Evolutionary conservation across 345 rosid genomes (phyloP), one percentile per base, ranked within the genome.

Genomic region (Heritiera littoralis): DNA sequence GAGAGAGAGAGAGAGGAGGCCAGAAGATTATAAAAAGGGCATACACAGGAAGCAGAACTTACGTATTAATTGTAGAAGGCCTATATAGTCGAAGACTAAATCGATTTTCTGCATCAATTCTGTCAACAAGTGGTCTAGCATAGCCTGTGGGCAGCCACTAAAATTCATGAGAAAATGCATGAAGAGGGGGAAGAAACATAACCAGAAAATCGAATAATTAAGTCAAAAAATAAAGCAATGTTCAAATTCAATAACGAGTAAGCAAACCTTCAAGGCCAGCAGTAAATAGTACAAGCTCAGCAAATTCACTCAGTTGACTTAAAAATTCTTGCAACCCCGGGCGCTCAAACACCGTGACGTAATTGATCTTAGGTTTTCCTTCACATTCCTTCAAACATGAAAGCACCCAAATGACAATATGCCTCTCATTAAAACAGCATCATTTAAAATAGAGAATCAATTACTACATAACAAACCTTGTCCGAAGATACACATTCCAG

Each of bases 11-110:
- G 61, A 52, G 61, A 41, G 45, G 7, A n/a, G 35, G 11, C 66
- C 46, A 48, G 49, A 76, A 74, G 43, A 60, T 46, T 65, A 66
- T 49, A 38, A 77, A 56, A 15, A 55, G 79, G 28, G 51, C 18
- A 28, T 32, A 43, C 5, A 40, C 0, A 66, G 54, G 77, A 58
- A 72, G 63, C 67, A 81, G 45, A 35, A 79, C 95, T 90, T 88
- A 97, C 99, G 98, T 97, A 88, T 92, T 91, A 81, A 75, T 89
- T 79, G 99, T 97, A 63, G 98, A 94, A 82, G 99, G 97, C 76
- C 99, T 91, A 84, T 97, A 97, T 70, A 97, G 97, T 67, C 99
- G 88, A 80, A 79, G 85, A 74, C 89, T 81, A 52, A 97, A 95
- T 66, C 81, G 84, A 65, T 92, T 94, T 81, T 90, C 89, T 6